Evolutionary conservation across 2,329 filamentous ascomycete species (phyloP).

Genomic region (Penicillium sp.): DNA sequence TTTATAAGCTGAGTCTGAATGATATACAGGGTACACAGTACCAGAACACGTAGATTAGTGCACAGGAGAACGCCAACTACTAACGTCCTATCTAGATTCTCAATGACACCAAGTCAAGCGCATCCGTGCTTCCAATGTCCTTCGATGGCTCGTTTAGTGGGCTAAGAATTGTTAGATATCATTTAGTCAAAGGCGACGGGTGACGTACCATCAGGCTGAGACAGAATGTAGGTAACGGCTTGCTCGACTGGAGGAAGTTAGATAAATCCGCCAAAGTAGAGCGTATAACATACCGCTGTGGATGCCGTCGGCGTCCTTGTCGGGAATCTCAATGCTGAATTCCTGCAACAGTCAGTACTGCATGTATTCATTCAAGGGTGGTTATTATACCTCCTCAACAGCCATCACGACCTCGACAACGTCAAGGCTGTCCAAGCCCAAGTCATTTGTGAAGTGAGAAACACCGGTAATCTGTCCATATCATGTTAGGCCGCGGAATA

Average conservation of each 20-base stretch:
- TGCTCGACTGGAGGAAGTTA: slow-evolving; percentile 67
- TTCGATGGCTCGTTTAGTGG: slow-evolving; percentile 37
- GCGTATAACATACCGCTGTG: slow-evolving; percentile 72
- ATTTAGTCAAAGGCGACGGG: background rate
- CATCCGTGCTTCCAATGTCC: slow-evolving; percentile 25
- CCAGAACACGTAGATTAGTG: slow-evolving; percentile 33
- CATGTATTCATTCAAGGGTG: background rate
- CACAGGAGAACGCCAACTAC: slow-evolving; percentile 29
- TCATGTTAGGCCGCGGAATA: slow-evolving; percentile 10
- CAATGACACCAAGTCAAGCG: slow-evolving; percentile 28
- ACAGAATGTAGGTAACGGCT: slow-evolving; percentile 89
- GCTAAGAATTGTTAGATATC: slow-evolving; percentile 20
- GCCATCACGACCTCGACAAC: slow-evolving; percentile 99
- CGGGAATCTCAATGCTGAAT: slow-evolving; percentile 93
- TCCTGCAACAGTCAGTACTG: slow-evolving; percentile 44
- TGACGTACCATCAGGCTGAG: slow-evolving; percentile 79
- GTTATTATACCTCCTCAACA: slow-evolving; percentile 77
- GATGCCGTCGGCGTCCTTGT: slow-evolving; percentile 92
- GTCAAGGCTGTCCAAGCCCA: slow-evolving; percentile 94
- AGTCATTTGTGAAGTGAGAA: slow-evolving; percentile 94
- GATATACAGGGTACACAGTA: slow-evolving; percentile 39
- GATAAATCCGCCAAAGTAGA: slow-evolving; percentile 16
- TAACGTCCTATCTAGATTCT: slow-evolving; percentile 27
- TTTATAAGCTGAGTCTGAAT: too few species aligned
- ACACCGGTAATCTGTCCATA: slow-evolving; percentile 66